Conservation (phyloP, 805 yeast species). For the Sugiyamaella lignohabitans region DNA sequence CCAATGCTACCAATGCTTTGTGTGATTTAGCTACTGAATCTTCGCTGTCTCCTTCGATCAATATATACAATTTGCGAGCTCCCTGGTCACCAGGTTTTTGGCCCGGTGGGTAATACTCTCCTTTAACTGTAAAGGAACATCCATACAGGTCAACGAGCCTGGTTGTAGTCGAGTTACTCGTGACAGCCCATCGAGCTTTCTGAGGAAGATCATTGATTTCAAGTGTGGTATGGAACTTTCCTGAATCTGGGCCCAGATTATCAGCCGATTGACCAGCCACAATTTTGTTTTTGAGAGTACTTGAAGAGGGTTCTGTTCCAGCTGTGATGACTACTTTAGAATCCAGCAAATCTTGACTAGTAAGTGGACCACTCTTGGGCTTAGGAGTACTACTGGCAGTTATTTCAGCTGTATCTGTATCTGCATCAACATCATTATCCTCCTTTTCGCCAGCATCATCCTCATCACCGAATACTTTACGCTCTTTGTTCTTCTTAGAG, state of each 20-base stretch:
- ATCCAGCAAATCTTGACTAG: not conserved
- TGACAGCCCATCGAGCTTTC: constrained; percentile 31
- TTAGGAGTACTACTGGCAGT: not conserved
- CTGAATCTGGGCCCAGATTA: constrained; percentile 36
- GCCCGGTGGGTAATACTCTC: constrained; percentile 65
- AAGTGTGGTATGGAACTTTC: constrained; percentile 57
- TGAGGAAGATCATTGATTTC: constrained; percentile 80
- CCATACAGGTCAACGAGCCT: constrained; percentile 65
- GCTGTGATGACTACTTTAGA: constrained; percentile 14
- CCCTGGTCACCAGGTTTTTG: constrained; percentile 47
- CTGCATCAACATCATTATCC: constrained; percentile 27
- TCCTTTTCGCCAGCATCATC: constrained; percentile 23
- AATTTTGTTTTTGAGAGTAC: constrained; percentile 26
- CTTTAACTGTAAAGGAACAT: constrained; percentile 75
- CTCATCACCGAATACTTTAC: constrained; percentile 42
- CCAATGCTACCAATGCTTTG: constrained; percentile 43
- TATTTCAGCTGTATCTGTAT: constrained; percentile 14
- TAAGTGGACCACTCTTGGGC: not conserved
- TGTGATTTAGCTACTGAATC: constrained; percentile 54
- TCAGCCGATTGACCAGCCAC: constrained; percentile 49
- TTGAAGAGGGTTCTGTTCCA: constrained; percentile 19
- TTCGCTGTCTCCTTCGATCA: constrained; percentile 69
- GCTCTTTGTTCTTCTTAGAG: constrained; percentile 43
- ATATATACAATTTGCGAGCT: constrained; percentile 68
- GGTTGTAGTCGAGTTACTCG: constrained; percentile 56